Evolutionary conservation across 1,284 basidiomycete genomes (phyloP).

Genomic region (Austroboletus niveus): DNA sequence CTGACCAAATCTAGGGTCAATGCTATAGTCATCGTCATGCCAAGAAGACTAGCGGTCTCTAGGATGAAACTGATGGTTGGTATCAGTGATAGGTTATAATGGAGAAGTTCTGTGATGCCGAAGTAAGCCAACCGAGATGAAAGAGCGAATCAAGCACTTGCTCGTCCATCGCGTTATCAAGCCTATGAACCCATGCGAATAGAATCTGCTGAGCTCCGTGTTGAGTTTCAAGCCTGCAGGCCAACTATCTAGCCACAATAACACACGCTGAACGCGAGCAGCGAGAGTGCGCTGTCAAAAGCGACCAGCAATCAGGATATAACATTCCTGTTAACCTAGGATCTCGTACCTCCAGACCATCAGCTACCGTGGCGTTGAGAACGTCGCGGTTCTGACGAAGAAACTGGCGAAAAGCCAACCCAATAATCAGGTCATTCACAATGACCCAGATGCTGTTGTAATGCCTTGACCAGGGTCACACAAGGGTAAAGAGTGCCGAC

Average conservation of each 20-base stretch:
- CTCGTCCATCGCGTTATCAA: constrained; percentile 68
- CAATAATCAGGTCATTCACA: constrained; percentile 86
- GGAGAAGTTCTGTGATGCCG: constrained; percentile 20
- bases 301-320: not conserved
- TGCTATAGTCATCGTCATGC: constrained; percentile 71
- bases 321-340: not conserved
- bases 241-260: constrained; percentile 92
- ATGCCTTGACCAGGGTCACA: constrained; percentile 51
- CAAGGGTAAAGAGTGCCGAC: not conserved
- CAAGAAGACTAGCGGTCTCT: constrained; percentile 58
- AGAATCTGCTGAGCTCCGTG: constrained; percentile 85
- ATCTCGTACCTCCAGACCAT: constrained; percentile 41
- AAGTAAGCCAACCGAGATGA: constrained; percentile 6
- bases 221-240: constrained; percentile 96
- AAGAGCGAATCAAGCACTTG: constrained; percentile 35
- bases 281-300: constrained; percentile 43
- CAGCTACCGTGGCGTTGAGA: constrained; percentile 41
- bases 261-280: constrained; percentile 48
- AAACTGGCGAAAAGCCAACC: constrained; percentile 67
- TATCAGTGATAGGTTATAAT: constrained; percentile 20
- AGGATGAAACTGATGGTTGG: constrained; percentile 36
- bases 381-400: constrained; percentile 58
- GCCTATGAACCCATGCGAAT: constrained; percentile 68
- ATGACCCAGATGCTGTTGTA: constrained; percentile 92
- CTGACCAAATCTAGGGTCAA: constrained; percentile 65